Evolutionary conservation across 345 rosid genomes (phyloP), one percentile per base, ranked within the genome.

Genomic region (Erodium maritimum): DNA sequence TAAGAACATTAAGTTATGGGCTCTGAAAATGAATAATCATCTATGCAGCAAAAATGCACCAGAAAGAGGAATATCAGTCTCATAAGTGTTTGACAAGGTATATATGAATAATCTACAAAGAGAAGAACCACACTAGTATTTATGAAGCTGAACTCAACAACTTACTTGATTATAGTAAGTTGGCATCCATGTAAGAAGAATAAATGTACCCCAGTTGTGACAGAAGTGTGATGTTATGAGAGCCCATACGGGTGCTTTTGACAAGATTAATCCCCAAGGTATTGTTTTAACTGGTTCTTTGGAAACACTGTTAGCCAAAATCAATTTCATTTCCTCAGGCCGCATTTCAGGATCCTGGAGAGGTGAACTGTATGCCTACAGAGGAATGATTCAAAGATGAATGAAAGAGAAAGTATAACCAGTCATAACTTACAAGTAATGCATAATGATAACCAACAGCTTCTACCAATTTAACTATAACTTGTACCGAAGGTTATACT

Each of bases 101-200:
- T 7, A 25, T 2, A 11, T 29, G 37, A n/a, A n/a, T 29, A 3
- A 29, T 29, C 37, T 29, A 29, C 37, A 29, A 11, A 29, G 37
- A 29, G 9, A 29, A 29, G 37, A 29, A 29, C 1, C 37, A 29
- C 37, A 4, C 37, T 1, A 5, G 37, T 29, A 29, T 1, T 29
- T 29, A 29, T 11, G 8, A 29, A 42, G 48, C 12, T 42, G 48
- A 29, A 29, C 9, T 42, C 48, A 42, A 42, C 0, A 42, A 65
- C 80, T 71, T 79, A 83, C 97, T 73, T 91, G 91, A 62, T 88
- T 73, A 76, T 91, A 91, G 70, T 88, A 91, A 8, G 96, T 88
- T 1, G 97, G 97, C 96, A 91, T 91, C 97, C 96, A 88, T 5
- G 97, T 91, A 33, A 91, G 73, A 59, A 91, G 95, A 77, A 91